Evolutionary conservation across 2,329 filamentous ascomycete genomes (phyloP).

Genomic region (Didymella segeticola): DNA sequence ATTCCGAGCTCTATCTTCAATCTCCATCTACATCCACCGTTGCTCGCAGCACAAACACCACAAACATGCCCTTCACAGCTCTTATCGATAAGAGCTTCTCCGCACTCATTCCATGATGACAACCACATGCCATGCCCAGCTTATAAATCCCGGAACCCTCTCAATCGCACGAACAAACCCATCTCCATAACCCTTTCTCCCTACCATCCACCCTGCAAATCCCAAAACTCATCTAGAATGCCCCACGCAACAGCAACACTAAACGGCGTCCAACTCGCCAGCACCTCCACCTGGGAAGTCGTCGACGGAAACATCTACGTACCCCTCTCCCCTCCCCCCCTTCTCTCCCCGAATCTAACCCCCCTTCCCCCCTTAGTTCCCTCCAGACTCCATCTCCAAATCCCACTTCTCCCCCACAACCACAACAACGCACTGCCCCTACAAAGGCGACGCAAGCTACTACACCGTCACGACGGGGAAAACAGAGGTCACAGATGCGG

Average conservation of each 20-base stretch:
- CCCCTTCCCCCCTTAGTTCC: slow-evolving; percentile 26
- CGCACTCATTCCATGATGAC: slow-evolving; percentile 10
- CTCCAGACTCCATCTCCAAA: slow-evolving; percentile 54
- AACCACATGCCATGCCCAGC: not conserved
- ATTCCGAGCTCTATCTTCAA: no score
- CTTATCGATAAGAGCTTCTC: slow-evolving; percentile 25
- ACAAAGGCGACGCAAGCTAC: slow-evolving; percentile 66
- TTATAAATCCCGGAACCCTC: not conserved
- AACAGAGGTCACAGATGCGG: slow-evolving; percentile 59
- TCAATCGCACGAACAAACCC: not conserved
- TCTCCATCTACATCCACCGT: no score
- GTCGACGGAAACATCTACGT: slow-evolving; percentile 67
- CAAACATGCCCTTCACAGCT: slow-evolving; percentile 15
- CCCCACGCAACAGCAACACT: slow-evolving; percentile 56
- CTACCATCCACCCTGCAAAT: not conserved
- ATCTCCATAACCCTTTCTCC: not conserved
- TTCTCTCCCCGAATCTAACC: not conserved
- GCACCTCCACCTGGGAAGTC: slow-evolving; percentile 59
- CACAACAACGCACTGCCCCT: slow-evolving; percentile 60
- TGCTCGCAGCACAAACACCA: no score
- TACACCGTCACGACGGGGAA: slow-evolving; percentile 61
- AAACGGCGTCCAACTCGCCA: slow-evolving; percentile 59
- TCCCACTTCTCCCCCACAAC: slow-evolving; percentile 54
- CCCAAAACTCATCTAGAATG: slow-evolving; percentile 21
- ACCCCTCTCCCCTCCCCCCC: slow-evolving; percentile 4